Evolutionary conservation across 2,329 filamentous ascomycete species (phyloP).

Genomic region (Colletotrichum simmondsii): DNA sequence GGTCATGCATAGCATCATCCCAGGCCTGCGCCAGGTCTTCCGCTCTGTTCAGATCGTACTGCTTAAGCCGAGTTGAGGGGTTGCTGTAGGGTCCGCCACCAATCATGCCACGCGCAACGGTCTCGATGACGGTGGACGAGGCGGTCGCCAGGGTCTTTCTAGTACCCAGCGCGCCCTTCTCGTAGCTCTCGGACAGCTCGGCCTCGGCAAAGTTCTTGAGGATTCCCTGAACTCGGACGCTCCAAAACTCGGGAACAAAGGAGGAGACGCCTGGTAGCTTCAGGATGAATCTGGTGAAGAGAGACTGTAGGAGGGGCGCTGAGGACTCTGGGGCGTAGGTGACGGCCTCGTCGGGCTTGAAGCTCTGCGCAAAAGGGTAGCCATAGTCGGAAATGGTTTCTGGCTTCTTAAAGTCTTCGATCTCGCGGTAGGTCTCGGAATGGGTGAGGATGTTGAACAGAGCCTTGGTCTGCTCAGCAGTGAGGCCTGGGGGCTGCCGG

Average conservation of each 20-base stretch:
- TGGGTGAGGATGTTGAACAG: constrained; percentile 71
- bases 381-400: constrained; percentile 75
- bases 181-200: constrained; percentile 83
- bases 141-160: constrained; percentile 81
- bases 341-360: background rate
- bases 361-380: constrained; percentile 66
- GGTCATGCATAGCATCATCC: constrained; percentile 72
- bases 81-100: constrained; percentile 62
- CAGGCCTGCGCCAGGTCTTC: constrained; percentile 72
- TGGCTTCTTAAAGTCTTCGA: constrained; percentile 76
- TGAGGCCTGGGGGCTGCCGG: constrained; percentile 36
- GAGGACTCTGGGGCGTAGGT: constrained; percentile 52
- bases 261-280: constrained; percentile 74
- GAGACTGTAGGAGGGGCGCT: constrained; percentile 74
- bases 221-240: constrained; percentile 67
- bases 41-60: constrained; percentile 69
- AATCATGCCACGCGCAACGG: constrained; percentile 72
- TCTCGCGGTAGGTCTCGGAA: constrained; percentile 72
- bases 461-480: constrained; percentile 58
- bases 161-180: constrained; percentile 79
- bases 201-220: constrained; percentile 72
- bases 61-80: constrained; percentile 33
- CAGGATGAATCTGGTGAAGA: constrained; percentile 74
- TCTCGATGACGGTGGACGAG: constrained; percentile 75
- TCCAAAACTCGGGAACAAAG: constrained; percentile 74